phyloP scores from a whole-genome alignment of 306 rosid genomes.

The Acacia acuminata region DNA sequence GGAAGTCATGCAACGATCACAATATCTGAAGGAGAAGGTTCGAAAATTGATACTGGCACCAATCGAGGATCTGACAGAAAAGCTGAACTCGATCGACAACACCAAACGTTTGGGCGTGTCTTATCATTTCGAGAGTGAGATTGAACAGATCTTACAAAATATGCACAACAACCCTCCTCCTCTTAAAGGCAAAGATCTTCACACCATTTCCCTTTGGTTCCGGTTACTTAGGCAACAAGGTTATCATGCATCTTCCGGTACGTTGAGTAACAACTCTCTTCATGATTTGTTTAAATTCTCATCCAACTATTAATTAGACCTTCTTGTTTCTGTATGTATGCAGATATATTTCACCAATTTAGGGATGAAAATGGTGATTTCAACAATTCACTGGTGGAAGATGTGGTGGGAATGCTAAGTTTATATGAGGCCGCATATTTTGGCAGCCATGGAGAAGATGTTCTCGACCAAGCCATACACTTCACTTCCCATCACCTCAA shows the following conservation, averaged over 20 bases:
- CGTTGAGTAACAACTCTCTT: neutral
- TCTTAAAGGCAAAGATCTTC: constrained; percentile 5
- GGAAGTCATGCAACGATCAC: neutral
- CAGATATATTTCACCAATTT: constrained; percentile 1
- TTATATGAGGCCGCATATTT: constrained; percentile 36
- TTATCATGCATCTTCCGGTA: constrained; percentile 20
- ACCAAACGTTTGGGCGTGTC: constrained; percentile 48
- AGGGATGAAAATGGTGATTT: constrained; percentile 11
- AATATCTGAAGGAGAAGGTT: neutral
- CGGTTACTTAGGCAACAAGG: constrained; percentile 45
- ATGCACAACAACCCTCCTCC: neutral
- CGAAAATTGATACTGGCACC: neutral
- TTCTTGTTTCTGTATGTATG: neutral
- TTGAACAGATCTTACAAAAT: neutral
- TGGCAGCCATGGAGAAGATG: constrained; percentile 12
- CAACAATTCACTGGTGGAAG: neutral
- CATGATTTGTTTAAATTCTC: neutral
- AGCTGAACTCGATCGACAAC: constrained; percentile 32
- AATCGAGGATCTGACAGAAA: neutral
- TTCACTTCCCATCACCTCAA: constrained; percentile 17
- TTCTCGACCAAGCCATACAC: constrained; percentile 20
- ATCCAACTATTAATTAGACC: neutral
- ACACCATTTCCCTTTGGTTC: constrained; percentile 40
- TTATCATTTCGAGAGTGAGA: constrained; percentile 39
- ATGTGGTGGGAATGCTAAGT: constrained; percentile 16